Evolutionary conservation across 2,329 filamentous ascomycete genomes (phyloP).

Genomic region (Aspergillus fumigatus): DNA sequence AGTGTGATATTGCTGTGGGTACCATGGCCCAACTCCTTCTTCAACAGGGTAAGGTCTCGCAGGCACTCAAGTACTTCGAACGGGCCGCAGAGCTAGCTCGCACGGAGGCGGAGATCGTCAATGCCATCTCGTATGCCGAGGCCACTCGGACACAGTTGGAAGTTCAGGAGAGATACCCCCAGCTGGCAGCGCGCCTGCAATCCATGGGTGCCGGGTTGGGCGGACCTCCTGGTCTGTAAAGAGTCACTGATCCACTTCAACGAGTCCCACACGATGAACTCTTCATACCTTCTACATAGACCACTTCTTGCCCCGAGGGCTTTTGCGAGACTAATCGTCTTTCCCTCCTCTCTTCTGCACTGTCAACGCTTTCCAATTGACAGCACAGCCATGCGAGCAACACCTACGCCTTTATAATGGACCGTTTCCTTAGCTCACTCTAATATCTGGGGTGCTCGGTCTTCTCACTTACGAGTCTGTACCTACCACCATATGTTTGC

Average conservation of each 20-base stretch:
- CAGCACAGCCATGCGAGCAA: neutral
- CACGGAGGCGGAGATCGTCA: slow-evolving; percentile 93
- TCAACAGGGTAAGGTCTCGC: slow-evolving; percentile 94
- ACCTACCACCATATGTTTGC: neutral
- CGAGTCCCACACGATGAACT: neutral
- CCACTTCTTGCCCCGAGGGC: neutral
- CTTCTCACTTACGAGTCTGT: neutral
- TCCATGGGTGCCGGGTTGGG: slow-evolving; percentile 49
- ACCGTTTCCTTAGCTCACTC: neutral
- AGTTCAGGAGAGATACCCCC: slow-evolving; percentile 80
- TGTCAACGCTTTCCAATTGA: neutral
- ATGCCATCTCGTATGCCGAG: slow-evolving; percentile 93
- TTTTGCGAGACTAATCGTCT: slow-evolving; percentile 28
- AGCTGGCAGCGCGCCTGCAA: slow-evolving; percentile 68
- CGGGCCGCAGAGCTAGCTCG: slow-evolving; percentile 88
- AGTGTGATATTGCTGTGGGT: slow-evolving; percentile 97
- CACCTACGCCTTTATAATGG: neutral
- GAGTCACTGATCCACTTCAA: slow-evolving; percentile 1
- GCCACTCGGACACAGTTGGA: slow-evolving; percentile 94
- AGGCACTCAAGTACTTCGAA: slow-evolving; percentile 95
- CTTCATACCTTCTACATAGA: slow-evolving; percentile 9
- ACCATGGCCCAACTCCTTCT: slow-evolving; percentile 97
- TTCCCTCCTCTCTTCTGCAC: slow-evolving; percentile 10
- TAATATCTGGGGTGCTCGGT: neutral
- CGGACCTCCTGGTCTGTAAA: slow-evolving; percentile 32